Evolutionary conservation across 2,329 filamentous ascomycete species (phyloP).

Genomic region (Tolypocladium guangdongense): DNA sequence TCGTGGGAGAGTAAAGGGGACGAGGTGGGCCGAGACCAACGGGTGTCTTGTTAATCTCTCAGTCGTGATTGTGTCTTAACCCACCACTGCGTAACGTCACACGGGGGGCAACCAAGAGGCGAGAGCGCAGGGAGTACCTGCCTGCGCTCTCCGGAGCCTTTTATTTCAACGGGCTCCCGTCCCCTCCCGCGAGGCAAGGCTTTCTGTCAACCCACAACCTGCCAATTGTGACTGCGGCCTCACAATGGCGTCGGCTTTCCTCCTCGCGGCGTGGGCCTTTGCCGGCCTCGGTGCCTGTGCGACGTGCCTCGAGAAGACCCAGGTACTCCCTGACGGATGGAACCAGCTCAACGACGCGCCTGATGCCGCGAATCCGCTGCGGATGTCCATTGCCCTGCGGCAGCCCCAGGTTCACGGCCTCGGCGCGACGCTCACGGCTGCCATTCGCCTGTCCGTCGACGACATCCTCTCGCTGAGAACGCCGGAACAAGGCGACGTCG

Average conservation of each 20-base stretch:
- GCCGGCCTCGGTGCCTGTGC: slow-evolving; percentile 12
- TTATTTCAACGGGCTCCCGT: not conserved
- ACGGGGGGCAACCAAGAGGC: not conserved
- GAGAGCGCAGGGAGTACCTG: not conserved
- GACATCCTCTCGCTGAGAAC: slow-evolving; percentile 25
- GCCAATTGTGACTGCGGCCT: not conserved
- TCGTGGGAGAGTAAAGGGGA: not conserved
- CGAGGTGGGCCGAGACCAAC: not conserved
- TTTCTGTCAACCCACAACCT: not conserved
- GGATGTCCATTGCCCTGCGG: slow-evolving; percentile 20
- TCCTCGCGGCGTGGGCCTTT: slow-evolving; percentile 10
- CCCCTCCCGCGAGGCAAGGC: not conserved
- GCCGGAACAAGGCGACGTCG: slow-evolving; percentile 21
- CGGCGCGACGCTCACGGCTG: slow-evolving; percentile 11
- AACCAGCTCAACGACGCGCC: slow-evolving; percentile 10
- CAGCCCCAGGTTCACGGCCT: slow-evolving; percentile 19
- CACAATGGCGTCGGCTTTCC: slow-evolving; percentile 6
- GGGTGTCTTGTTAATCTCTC: not conserved
- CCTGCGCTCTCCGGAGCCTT: not conserved
- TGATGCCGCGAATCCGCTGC: slow-evolving; percentile 13
- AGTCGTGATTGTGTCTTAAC: not conserved
- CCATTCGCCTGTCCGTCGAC: slow-evolving; percentile 20
- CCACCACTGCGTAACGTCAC: not conserved
- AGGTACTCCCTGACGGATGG: slow-evolving; percentile 20
- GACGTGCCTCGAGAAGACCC: slow-evolving; percentile 15